Conservation (phyloP, 2,329 filamentous ascomycete species). For the Aspergillus tanneri region DNA sequence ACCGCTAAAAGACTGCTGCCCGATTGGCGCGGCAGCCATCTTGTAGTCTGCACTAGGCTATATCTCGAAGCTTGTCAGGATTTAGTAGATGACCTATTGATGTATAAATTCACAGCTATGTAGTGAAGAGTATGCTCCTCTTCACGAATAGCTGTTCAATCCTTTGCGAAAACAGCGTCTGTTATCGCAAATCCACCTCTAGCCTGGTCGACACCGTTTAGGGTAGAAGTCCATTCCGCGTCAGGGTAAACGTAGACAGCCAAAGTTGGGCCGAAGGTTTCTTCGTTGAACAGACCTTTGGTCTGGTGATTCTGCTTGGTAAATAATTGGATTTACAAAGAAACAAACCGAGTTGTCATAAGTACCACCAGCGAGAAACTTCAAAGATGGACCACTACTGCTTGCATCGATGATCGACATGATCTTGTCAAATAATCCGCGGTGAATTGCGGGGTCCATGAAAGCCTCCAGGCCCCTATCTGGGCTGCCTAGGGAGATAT, state of each 20-base stretch:
- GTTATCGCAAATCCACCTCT: conserved; percentile 39
- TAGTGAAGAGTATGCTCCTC: conserved; percentile 40
- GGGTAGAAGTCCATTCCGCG: conserved; percentile 57
- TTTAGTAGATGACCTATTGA: conserved; percentile 30
- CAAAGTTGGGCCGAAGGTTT: conserved; percentile 78
- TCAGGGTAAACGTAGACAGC: conserved; percentile 76
- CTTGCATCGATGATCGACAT: conserved; percentile 72
- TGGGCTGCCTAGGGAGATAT: conserved; percentile 63
- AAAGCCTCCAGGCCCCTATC: conserved; percentile 57
- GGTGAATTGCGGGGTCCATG: conserved; percentile 81
- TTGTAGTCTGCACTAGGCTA: conserved; percentile 32
- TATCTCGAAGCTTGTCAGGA: not conserved
- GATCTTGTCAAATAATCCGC: conserved; percentile 74
- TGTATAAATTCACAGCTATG: conserved; percentile 45
- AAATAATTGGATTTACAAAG: conserved; percentile 78
- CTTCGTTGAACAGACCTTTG: conserved; percentile 71
- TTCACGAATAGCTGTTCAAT: conserved; percentile 35
- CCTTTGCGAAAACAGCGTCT: conserved; percentile 41
- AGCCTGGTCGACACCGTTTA: conserved; percentile 45
- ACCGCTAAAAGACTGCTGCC: conserved; percentile 70
- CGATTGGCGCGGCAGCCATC: conserved; percentile 68
- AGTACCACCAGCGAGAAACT: conserved; percentile 69
- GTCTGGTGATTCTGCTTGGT: conserved; percentile 65
- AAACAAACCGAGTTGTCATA: conserved; percentile 74
- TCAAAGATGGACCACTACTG: conserved; percentile 67